Percentiles rank a stretch among this genome's conserved stretches.
These are phyloP conservation scores for Podospora australis DNA, from an alignment of 495 filamentous ascomycete species.

Conservation along the genomic window DNA sequence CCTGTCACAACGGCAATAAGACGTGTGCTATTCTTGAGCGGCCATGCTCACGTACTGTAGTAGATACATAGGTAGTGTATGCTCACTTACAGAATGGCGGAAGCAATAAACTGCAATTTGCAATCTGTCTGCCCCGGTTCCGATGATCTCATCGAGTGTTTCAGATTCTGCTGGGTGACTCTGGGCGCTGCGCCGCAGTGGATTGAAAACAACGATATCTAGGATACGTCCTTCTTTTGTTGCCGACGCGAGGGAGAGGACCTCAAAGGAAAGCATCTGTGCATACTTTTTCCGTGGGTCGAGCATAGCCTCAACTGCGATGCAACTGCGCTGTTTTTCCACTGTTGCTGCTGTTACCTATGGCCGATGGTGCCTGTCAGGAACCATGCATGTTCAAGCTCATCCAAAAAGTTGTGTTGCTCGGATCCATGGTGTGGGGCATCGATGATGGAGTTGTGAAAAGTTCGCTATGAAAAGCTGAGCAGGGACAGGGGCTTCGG, in stretches of 20 bases:
- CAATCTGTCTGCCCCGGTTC: background rate
- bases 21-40: no score
- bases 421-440: background rate
- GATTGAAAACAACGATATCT: background rate
- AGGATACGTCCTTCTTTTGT: background rate
- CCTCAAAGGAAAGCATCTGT: background rate
- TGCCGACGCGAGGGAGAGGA: no score
- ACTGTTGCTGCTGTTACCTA: background rate
- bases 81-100: background rate
- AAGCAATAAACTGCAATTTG: background rate
- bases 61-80: no score
- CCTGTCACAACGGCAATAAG: background rate
- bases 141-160: constrained; percentile 13
- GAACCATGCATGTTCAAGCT: background rate
- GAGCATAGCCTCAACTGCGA: background rate
- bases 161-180: constrained; percentile 12
- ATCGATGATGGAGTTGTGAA: no score
- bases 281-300: background rate
- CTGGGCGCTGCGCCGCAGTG: constrained; percentile 11
- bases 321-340: background rate
- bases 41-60: no score
- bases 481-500: background rate
- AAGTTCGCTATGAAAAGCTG: no score
- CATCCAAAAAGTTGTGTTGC: background rate
- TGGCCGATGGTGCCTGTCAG: background rate